Conservation (phyloP, 169 alveolate genomes). For the Plasmodium reichenowi region DNA sequence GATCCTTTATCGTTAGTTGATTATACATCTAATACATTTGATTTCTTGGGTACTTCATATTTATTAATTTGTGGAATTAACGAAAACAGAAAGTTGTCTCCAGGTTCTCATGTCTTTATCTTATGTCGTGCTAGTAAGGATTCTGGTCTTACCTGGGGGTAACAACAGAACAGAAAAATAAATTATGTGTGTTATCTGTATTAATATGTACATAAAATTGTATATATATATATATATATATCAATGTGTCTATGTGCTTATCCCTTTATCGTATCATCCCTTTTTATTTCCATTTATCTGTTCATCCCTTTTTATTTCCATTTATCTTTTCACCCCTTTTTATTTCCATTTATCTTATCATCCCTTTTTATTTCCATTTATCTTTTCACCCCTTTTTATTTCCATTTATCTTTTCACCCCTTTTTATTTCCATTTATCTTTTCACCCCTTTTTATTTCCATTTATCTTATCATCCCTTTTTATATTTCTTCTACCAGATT, state of each 20-base stretch:
- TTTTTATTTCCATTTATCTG: no score
- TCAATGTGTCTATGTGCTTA: not conserved
- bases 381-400: no score
- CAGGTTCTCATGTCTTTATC: not conserved
- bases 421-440: no score
- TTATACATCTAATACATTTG: conserved; percentile 4
- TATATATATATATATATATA: not conserved
- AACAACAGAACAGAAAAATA: not conserved
- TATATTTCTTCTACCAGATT: not conserved
- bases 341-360: no score
- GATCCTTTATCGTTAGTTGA: conserved; percentile 24
- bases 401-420: no score
- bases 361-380: no score
- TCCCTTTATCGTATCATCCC: no score
- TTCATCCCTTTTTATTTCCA: no score
- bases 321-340: no score
- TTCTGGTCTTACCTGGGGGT: conserved; percentile 40
- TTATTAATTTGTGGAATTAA: conserved; percentile 61
- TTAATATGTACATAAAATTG: not conserved
- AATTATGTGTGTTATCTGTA: not conserved
- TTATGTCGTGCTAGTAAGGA: conserved; percentile 30
- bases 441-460: no score
- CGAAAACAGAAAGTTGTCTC: not conserved
- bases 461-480: no score
- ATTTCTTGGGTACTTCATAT: conserved; percentile 6